Base-by-base conservation (phyloP, 2,329 filamentous ascomycete species). In the Tolypocladium ophioglossoides region DNA sequence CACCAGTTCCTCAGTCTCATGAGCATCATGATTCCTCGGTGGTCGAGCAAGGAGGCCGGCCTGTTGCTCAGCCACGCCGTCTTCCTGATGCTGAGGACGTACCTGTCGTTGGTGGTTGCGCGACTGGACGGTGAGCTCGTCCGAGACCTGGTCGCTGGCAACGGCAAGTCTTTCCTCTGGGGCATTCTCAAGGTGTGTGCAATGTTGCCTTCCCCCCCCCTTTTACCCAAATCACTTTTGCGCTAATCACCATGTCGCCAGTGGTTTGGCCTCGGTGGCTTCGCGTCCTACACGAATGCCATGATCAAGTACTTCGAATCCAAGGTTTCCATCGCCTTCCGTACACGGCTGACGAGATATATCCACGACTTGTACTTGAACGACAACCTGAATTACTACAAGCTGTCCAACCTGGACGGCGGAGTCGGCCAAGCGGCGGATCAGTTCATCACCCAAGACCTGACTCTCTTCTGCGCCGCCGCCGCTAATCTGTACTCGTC, bases 261-360 rank as follows among this genome's bases (percentile, higher is more conserved):
- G 77, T 99, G 94, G 94, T 91, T 91, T 60, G 91, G 92, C 3
- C 85, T 99, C 38, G 94, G 94, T 44, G 89, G 88, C 2, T 85
- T 97, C 59, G 92, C 91, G 10, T 95, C 92, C 0, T 99, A 99
- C 66, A 96, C 92, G 51, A 99, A 99, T 70, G 91, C 92, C 53
- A 96, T 95, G 87, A 99, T 99, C 77, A 97, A 97, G 71, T 99
- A 89, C 72, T 79, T 99, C 58, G 92, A 99, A 71, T 92, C 89
- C 51, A 99, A 99, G 74, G 91, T 99, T 53, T 96, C 92, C 8
- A 99, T 99, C 61, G 92, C 95, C 37, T 99, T 99, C 78, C 85
- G 94, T 44, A 99, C 94, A 5, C 84, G 94, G 12, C 78, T 99
- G 16, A 99, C 94, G 2, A 79, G 94, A 62, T 99, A 99, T 68